phyloP scores from a whole-genome alignment of 2,329 filamentous ascomycete species.

The Trichoderma sp. region DNA sequence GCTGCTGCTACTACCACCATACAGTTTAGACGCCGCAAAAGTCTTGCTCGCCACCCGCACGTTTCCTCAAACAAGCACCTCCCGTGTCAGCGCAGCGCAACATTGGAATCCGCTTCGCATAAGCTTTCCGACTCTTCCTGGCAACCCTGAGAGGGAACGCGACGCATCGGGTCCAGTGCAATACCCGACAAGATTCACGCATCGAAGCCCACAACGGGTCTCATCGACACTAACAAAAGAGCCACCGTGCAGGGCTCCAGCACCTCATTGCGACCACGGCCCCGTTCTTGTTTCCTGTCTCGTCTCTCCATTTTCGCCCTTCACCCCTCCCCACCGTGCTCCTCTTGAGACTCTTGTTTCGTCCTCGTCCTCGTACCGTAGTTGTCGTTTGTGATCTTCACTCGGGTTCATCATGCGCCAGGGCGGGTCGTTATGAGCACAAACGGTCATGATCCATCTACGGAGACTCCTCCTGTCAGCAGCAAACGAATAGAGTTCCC shows the following conservation, averaged over 20 bases:
- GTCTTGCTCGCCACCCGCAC: slow-evolving; percentile 19
- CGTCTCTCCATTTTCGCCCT: slow-evolving; percentile 7
- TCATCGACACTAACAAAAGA: slow-evolving; percentile 31
- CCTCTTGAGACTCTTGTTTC: slow-evolving; percentile 18
- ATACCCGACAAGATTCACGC: slow-evolving; percentile 13
- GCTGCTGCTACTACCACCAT: not conserved
- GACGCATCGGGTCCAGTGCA: slow-evolving; percentile 3
- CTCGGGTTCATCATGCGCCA: slow-evolving; percentile 34
- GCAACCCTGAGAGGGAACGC: slow-evolving; percentile 1
- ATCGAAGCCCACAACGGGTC: slow-evolving; percentile 22
- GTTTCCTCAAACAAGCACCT: slow-evolving; percentile 21
- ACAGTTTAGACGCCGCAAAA: not conserved
- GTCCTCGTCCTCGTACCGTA: slow-evolving; percentile 1
- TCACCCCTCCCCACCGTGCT: slow-evolving; percentile 20
- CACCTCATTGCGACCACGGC: slow-evolving; percentile 26
- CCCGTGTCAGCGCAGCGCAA: slow-evolving; percentile 15
- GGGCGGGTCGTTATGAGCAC: slow-evolving; percentile 42
- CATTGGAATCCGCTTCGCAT: slow-evolving; percentile 16
- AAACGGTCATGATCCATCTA: slow-evolving; percentile 35
- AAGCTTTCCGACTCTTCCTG: slow-evolving; percentile 20
- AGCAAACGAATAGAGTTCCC: slow-evolving; percentile 22
- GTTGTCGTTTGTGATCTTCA: slow-evolving; percentile 23
- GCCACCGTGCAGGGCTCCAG: slow-evolving; percentile 25
- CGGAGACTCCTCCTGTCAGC: slow-evolving; percentile 34
- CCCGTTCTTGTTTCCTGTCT: slow-evolving; percentile 22